Evolutionary conservation across 768 basidiomycete genomes (phyloP).

Genomic region (Trametes maxima): DNA sequence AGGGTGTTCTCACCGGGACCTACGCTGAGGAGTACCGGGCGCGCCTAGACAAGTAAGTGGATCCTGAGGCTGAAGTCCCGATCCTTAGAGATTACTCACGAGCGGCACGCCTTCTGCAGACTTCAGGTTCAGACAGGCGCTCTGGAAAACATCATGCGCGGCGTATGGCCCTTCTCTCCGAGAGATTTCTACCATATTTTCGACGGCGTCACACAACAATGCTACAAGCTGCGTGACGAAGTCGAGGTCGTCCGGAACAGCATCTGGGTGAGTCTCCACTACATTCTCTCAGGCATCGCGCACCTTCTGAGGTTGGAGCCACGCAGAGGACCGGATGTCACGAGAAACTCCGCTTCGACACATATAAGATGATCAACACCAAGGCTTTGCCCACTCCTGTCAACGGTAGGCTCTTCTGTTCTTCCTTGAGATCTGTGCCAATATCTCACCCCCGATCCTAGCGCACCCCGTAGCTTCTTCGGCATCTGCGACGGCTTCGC

Average conservation of each 20-base stretch:
- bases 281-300: neutral
- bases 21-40: constrained; percentile 1
- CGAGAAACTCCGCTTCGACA: neutral
- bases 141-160: neutral
- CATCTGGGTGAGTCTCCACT: neutral
- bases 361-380: neutral
- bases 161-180: constrained; percentile 3
- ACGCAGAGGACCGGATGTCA: neutral
- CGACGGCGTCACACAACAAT: neutral
- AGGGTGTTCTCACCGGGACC: neutral
- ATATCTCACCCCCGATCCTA: too few species aligned
- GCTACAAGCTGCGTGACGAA: constrained; percentile 6
- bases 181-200: constrained; percentile 1
- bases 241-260: constrained; percentile 4
- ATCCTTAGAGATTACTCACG: neutral
- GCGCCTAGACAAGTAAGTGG: neutral
- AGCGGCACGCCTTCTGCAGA: neutral
- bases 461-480: too few species aligned
- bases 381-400: neutral
- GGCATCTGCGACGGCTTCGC: too few species aligned
- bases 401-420: too few species aligned
- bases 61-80: neutral
- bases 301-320: neutral
- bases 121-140: neutral
- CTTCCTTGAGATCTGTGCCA: too few species aligned